Percentiles rank a stretch among this genome's conserved stretches.
Conservation (phyloP, 371 early-diverging fungal species). For the Dinochytrium kinnereticum region DNA sequence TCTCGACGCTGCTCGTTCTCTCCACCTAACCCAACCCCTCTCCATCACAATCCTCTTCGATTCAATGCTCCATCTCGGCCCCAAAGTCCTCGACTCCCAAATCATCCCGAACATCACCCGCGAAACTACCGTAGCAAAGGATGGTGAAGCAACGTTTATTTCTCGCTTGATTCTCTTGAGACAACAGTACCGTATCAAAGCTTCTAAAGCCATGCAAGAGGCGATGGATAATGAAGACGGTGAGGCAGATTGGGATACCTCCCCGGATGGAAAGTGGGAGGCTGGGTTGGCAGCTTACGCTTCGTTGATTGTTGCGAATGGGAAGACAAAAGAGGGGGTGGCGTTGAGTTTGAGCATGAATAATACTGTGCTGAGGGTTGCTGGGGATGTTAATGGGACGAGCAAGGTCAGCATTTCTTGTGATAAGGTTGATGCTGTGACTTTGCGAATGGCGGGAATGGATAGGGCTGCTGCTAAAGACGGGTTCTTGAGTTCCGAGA, state of each 20-base stretch:
- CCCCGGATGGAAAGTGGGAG: constrained; percentile 8
- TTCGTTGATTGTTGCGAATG: constrained; percentile 6
- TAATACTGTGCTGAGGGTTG: background rate
- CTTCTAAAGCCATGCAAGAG: background rate
- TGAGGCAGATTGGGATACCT: background rate
- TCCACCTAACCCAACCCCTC: background rate
- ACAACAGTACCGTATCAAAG: background rate
- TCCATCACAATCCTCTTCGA: constrained; percentile 6
- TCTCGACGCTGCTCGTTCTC: background rate
- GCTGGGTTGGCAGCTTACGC: constrained; percentile 18
- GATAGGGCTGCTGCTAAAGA: background rate
- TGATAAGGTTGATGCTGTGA: background rate
- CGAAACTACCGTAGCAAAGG: background rate
- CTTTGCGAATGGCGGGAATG: background rate
- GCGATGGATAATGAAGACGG: background rate
- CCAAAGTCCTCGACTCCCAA: background rate
- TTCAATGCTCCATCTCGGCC: constrained; percentile 6
- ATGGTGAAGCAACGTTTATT: background rate
- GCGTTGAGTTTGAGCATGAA: background rate
- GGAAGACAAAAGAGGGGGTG: constrained; percentile 6
- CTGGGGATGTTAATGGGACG: constrained; percentile 11
- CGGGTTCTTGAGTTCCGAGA: too few relatives aligned
- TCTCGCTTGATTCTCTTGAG: background rate
- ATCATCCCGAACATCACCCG: constrained; percentile 5
- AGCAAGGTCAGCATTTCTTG: background rate